phyloP scores from a whole-genome alignment of 169 alveolate species.

The Amoebophrya sp. region DNA sequence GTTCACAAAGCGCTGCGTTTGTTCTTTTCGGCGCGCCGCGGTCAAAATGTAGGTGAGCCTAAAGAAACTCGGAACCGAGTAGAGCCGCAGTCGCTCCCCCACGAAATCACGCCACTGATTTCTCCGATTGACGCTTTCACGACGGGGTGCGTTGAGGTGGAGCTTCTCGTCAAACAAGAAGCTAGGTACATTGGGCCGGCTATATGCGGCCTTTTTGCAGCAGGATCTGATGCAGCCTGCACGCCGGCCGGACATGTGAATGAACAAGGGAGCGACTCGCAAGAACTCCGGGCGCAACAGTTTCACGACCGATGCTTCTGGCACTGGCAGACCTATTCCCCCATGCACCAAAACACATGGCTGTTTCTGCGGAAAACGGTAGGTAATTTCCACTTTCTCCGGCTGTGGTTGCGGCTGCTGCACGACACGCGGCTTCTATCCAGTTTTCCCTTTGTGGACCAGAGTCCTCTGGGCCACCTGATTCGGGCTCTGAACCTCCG shows the following conservation, averaged over 20 bases:
- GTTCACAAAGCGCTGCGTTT: neutral
- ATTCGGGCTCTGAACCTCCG: neutral
- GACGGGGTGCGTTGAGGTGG: conserved; percentile 18
- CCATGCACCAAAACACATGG: neutral
- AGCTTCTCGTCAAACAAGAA: neutral
- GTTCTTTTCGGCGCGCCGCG: neutral
- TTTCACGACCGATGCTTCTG: neutral
- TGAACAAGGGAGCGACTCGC: neutral
- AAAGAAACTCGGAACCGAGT: neutral
- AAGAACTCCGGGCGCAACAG: neutral
- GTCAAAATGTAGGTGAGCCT: neutral
- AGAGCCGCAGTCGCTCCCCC: neutral
- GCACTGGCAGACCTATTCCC: neutral
- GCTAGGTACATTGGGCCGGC: too few relatives aligned
- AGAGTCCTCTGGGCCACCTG: neutral
- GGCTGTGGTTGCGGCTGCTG: neutral
- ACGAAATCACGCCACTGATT: neutral
- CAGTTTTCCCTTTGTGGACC: neutral
- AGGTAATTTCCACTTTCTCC: neutral
- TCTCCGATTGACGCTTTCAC: neutral
- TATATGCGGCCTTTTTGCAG: neutral
- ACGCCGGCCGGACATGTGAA: neutral
- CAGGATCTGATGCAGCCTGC: neutral
- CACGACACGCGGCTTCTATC: neutral
- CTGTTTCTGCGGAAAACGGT: neutral